phyloP scores from a whole-genome alignment of 2,329 filamentous ascomycete species.

The Penicillium corylophilum region DNA sequence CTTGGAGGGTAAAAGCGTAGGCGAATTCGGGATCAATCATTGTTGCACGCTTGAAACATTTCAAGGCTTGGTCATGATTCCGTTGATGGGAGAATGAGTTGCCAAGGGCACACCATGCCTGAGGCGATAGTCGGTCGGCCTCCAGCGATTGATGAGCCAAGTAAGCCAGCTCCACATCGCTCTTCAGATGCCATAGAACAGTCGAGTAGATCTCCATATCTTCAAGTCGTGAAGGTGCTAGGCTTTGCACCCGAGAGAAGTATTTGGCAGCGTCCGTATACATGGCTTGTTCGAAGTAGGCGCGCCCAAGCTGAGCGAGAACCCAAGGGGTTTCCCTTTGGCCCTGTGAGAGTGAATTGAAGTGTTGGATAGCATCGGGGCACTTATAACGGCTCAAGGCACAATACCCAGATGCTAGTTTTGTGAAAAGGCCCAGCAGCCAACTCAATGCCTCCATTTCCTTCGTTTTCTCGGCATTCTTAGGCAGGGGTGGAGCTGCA shows the following conservation, averaged over 20 bases:
- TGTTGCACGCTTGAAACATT: conserved; percentile 91
- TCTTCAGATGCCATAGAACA: conserved; percentile 96
- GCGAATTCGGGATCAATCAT: conserved; percentile 88
- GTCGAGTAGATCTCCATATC: conserved; percentile 99
- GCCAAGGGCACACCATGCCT: conserved; percentile 93
- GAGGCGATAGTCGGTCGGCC: conserved; percentile 80
- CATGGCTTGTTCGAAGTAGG: conserved; percentile 84
- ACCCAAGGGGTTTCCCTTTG: conserved; percentile 95
- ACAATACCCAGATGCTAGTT: conserved; percentile 77
- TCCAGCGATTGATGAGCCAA: conserved; percentile 89
- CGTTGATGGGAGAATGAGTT: conserved; percentile 91
- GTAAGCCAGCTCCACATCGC: conserved; percentile 87
- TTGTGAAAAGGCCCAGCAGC: conserved; percentile 77
- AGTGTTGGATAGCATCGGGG: conserved; percentile 71
- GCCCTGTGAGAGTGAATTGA: conserved; percentile 65
- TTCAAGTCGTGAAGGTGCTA: conserved; percentile 78
- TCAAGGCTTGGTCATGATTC: conserved; percentile 91
- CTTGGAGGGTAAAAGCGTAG: conserved; percentile 93
- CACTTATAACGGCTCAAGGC: conserved; percentile 77
- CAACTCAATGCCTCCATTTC: conserved; percentile 74
- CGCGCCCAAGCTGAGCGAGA: conserved; percentile 82
- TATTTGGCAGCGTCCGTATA: conserved; percentile 85
- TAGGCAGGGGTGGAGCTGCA: conserved; percentile 26
- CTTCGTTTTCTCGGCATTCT: conserved; percentile 57
- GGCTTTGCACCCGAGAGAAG: conserved; percentile 74